phyloP scores from a whole-genome alignment of 306 rosid genomes.

The Neltuma alba region DNA sequence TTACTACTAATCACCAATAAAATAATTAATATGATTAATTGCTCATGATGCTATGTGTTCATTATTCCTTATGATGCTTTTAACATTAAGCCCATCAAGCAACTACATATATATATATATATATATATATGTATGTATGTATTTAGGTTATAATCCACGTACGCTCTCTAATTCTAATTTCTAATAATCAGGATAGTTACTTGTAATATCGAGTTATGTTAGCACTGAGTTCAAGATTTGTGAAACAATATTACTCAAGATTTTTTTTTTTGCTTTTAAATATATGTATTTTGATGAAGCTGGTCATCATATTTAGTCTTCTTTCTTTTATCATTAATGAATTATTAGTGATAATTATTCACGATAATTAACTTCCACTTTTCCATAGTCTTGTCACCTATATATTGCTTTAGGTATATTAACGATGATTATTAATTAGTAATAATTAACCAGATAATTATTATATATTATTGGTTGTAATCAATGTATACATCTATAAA shows the following conservation, averaged over 20 bases:
- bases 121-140: too few relatives aligned
- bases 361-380: not conserved
- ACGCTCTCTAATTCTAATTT: constrained; percentile 38
- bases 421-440: too few relatives aligned
- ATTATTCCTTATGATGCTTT: constrained; percentile 22
- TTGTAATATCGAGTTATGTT: constrained; percentile 15
- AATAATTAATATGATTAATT: constrained; percentile 78
- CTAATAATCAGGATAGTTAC: constrained; percentile 31
- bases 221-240: not conserved
- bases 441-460: too few relatives aligned
- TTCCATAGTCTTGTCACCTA: not conserved
- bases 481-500: too few relatives aligned
- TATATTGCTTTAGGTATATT: too few relatives aligned
- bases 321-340: not conserved
- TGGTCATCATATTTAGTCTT: not conserved
- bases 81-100: not conserved
- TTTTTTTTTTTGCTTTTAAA: not conserved
- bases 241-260: constrained; percentile 10
- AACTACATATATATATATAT: too few relatives aligned
- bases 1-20: too few relatives aligned
- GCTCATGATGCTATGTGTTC: constrained; percentile 74
- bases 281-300: not conserved
- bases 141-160: not conserved
- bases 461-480: too few relatives aligned
- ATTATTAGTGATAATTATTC: not conserved